Conservation (phyloP, 139 green algal genomes). For the Coelastrella sp. region DNA sequence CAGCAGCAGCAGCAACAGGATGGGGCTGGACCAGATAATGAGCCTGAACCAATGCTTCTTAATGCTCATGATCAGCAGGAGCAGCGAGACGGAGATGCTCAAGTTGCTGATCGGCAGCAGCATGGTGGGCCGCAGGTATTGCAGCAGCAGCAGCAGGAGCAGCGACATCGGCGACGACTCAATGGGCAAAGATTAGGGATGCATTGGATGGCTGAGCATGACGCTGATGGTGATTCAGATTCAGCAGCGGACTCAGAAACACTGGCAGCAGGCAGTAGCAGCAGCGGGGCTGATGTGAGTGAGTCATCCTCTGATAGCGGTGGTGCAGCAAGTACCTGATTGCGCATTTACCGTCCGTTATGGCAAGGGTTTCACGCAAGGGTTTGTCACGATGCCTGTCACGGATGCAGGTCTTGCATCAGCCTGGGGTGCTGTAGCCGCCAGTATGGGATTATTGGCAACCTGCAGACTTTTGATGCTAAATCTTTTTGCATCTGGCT, state of each 20-base stretch:
- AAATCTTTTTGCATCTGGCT: too few relatives aligned
- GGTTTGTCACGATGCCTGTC: too few relatives aligned
- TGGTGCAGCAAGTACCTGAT: too few relatives aligned
- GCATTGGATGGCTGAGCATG: conserved; percentile 44
- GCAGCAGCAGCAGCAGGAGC: conserved; percentile 13
- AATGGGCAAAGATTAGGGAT: background rate
- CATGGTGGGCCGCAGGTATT: background rate
- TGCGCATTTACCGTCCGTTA: too few relatives aligned
- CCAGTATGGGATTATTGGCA: too few relatives aligned
- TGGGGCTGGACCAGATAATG: background rate
- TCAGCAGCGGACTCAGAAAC: background rate
- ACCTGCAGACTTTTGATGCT: background rate
- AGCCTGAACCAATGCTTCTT: too few relatives aligned
- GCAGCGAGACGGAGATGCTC: background rate
- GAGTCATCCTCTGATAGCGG: too few relatives aligned
- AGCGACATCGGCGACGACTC: background rate
- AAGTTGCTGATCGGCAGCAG: too few relatives aligned
- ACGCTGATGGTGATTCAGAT: conserved; percentile 16
- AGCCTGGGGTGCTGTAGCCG: too few relatives aligned
- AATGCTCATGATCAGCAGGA: background rate
- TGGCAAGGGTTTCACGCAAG: too few relatives aligned
- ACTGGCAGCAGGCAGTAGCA: background rate
- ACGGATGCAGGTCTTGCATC: too few relatives aligned
- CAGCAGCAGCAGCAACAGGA: background rate
- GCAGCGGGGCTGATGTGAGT: background rate